Conservation (phyloP, 2,329 filamentous ascomycete genomes). For the Zarea fungicola region DNA sequence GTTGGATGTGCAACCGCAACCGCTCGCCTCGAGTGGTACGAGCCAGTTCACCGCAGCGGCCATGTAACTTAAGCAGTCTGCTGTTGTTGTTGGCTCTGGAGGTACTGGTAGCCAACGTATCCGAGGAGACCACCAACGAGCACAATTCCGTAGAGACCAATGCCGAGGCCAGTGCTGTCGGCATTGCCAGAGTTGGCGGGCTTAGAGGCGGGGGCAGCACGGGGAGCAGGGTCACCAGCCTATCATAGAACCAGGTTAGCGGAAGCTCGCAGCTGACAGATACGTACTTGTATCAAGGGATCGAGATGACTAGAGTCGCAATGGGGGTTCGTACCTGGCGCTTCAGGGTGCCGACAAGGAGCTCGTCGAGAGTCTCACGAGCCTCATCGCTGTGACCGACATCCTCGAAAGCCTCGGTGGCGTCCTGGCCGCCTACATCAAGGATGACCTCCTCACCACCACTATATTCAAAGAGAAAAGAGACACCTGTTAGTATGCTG, state of each 20-base stretch:
- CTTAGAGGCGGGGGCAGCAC: conserved; percentile 46
- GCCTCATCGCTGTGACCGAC: conserved; percentile 99
- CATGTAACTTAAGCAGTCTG: conserved; percentile 15
- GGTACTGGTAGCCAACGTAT: conserved; percentile 81
- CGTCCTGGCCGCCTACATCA: conserved; percentile 92
- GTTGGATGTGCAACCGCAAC: background rate
- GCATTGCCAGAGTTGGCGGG: conserved; percentile 45
- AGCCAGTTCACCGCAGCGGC: background rate
- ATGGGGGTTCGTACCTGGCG: conserved; percentile 56
- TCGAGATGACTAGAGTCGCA: background rate
- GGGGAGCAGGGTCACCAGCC: conserved; percentile 75
- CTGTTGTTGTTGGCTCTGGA: conserved; percentile 55
- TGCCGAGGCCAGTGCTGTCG: conserved; percentile 56
- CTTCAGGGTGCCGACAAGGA: conserved; percentile 74
- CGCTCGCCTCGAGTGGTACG: background rate
- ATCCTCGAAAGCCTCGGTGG: conserved; percentile 97
- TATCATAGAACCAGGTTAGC: conserved; percentile 27
- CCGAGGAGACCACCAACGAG: conserved; percentile 71
- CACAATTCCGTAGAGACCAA: conserved; percentile 77
- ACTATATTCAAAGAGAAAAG: conserved; percentile 40
- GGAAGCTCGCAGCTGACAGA: background rate
- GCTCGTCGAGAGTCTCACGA: conserved; percentile 79
- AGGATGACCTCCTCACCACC: conserved; percentile 98
- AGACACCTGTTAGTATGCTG: background rate
- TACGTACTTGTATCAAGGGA: no score